Conservation (phyloP, 1,284 basidiomycete genomes). For the Heimioporus punctisporus region DNA sequence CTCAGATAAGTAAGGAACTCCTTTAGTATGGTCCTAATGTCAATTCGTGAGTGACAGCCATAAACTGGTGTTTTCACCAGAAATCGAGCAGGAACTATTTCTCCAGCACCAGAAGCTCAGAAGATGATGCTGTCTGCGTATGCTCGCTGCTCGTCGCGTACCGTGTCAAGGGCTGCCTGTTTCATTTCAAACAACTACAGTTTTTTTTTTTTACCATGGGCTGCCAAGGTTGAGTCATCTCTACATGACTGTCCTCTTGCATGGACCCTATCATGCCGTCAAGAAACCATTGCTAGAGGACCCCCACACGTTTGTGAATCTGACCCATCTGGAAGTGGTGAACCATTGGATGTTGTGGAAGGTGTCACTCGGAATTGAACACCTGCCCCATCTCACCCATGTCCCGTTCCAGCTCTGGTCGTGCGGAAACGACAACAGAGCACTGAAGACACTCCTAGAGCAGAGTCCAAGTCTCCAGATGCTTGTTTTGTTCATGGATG, state of each 20-base stretch:
- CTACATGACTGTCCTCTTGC: slow-evolving; percentile 2
- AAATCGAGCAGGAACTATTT: no score
- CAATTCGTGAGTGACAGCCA: no score
- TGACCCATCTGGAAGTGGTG: slow-evolving; percentile 24
- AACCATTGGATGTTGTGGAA: slow-evolving; percentile 21
- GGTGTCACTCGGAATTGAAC: slow-evolving; percentile 16
- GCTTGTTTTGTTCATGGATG: slow-evolving; percentile 13
- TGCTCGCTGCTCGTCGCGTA: no score
- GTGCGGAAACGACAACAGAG: slow-evolving; percentile 8
- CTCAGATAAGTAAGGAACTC: no score
- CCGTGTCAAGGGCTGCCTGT: no score
- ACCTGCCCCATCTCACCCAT: slow-evolving; percentile 19
- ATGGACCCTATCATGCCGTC: not conserved
- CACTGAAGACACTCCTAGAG: slow-evolving; percentile 8
- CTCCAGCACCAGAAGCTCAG: no score
- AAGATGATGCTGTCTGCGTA: no score
- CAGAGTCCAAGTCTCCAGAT: slow-evolving; percentile 7
- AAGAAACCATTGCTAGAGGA: slow-evolving; percentile 1
- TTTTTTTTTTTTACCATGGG: no score
- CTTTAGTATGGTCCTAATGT: no score
- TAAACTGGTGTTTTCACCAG: no score
- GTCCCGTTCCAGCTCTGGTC: slow-evolving; percentile 19
- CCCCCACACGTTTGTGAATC: slow-evolving; percentile 9
- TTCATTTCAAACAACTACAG: no score
- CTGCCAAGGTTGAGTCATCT: slow-evolving; percentile 6